phyloP scores from a whole-genome alignment of 306 rosid species.

The Corylus americana region DNA sequence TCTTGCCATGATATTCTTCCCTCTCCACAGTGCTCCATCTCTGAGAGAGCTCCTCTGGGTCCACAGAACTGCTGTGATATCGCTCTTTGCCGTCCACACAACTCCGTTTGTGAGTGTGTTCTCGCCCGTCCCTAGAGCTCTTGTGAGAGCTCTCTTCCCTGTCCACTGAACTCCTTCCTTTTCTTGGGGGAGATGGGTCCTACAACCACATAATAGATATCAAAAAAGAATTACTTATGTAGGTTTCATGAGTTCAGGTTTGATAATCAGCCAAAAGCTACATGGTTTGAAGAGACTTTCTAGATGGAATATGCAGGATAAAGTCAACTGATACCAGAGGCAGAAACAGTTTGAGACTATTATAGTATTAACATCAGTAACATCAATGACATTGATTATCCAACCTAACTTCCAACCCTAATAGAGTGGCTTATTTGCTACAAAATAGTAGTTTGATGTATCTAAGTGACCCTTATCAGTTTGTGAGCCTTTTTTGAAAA shows the following conservation, averaged over 20 bases:
- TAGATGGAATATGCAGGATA: background rate
- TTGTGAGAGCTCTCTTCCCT: constrained; percentile 43
- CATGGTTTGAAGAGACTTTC: background rate
- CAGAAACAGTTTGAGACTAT: background rate
- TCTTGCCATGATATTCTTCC: constrained; percentile 37
- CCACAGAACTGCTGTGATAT: constrained; percentile 33
- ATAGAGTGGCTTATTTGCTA: too few relatives aligned
- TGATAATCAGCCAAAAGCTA: background rate
- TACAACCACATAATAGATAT: constrained; percentile 24
- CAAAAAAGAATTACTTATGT: background rate
- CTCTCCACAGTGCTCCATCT: constrained; percentile 31
- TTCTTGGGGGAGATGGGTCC: constrained; percentile 89
- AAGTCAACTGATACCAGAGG: background rate
- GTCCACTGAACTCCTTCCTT: constrained; percentile 41
- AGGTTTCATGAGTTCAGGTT: background rate
- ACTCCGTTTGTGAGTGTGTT: constrained; percentile 15
- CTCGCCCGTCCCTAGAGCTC: constrained; percentile 36
- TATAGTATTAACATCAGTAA: background rate
- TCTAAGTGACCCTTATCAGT: too few relatives aligned
- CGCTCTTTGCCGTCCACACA: constrained; percentile 32
- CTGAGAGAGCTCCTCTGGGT: constrained; percentile 33
- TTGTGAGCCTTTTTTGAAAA: too few relatives aligned
- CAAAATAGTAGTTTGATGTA: too few relatives aligned
- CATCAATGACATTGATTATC: background rate
- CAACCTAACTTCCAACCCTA: too few relatives aligned